These are phyloP conservation scores for Trichosporon inkin DNA, from an alignment of 1,284 basidiomycete species.

Conservation along the genomic window DNA sequence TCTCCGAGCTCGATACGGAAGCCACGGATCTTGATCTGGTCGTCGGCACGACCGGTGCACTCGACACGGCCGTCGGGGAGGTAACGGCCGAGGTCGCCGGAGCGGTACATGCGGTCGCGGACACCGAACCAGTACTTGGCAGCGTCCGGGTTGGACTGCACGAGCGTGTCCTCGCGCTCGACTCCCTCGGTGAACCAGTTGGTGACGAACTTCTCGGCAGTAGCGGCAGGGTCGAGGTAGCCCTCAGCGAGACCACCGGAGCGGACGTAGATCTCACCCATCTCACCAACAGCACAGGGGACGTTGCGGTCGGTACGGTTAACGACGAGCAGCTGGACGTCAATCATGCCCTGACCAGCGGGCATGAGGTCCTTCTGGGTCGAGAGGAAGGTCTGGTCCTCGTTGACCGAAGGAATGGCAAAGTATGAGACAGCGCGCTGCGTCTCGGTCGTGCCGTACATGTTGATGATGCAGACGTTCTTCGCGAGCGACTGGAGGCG, in stretches of 20 bases:
- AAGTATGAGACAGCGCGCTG: conserved; percentile 99
- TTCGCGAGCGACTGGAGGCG: conserved; percentile 88
- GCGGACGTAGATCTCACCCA: conserved; percentile 98
- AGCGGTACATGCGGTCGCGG: conserved; percentile 95
- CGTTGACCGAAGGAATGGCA: conserved; percentile 77
- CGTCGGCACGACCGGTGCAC: conserved; percentile 95
- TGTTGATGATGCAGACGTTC: conserved; percentile 95
- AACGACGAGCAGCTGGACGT: conserved; percentile 95
- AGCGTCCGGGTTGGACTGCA: conserved; percentile 61
- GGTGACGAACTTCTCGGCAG: conserved; percentile 80
- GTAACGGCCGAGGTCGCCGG: conserved; percentile 94
- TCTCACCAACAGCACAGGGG: conserved; percentile 90
- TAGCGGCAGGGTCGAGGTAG: conserved; percentile 81
- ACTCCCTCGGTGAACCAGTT: conserved; percentile 78
- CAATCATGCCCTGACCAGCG: conserved; percentile 94
- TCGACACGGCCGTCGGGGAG: conserved; percentile 90
- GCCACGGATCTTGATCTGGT: conserved; percentile 99
- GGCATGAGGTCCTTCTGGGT: conserved; percentile 99
- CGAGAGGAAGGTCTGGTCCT: conserved; percentile 83
- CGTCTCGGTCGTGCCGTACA: conserved; percentile 99
- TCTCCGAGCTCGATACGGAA: conserved; percentile 99
- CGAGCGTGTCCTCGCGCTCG: conserved; percentile 66
- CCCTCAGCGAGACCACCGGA: conserved; percentile 95
- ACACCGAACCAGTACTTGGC: conserved; percentile 87
- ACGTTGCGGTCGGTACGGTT: conserved; percentile 86